phyloP scores from a whole-genome alignment of 257 asterid genomes.

The Lavandula angustifolia region DNA sequence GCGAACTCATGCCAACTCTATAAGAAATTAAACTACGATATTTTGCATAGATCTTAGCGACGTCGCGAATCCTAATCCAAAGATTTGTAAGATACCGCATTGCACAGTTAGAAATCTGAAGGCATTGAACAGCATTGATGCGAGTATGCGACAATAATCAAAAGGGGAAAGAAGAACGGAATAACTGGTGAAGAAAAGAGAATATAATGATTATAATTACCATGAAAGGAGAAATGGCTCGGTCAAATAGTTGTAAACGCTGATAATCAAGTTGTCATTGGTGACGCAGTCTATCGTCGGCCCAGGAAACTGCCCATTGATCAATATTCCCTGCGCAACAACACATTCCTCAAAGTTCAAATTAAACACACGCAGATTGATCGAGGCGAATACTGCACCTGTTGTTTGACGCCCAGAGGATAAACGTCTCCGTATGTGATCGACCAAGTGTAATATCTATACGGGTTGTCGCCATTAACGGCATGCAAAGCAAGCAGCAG shows the following conservation, averaged over 20 bases:
- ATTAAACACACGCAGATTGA: conserved; percentile 5
- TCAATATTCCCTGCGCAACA: conserved; percentile 81
- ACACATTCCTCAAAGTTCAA: background rate
- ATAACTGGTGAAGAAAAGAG: conserved; percentile 4
- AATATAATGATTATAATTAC: conserved; percentile 37
- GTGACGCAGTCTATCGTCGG: conserved; percentile 93
- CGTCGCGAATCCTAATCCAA: conserved; percentile 3
- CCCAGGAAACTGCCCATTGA: conserved; percentile 95
- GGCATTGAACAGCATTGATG: conserved; percentile 23
- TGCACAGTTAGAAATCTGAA: conserved; percentile 15
- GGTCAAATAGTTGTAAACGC: conserved; percentile 71
- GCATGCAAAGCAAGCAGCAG: conserved; percentile 35
- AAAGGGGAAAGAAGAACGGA: background rate
- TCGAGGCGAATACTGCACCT: conserved; percentile 40
- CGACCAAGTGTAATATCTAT: conserved; percentile 78
- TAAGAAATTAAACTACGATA: background rate
- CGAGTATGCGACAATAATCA: too few relatives aligned
- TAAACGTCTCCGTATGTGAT: conserved; percentile 76
- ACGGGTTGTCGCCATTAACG: conserved; percentile 77
- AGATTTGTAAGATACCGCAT: conserved; percentile 31
- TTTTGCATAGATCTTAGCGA: conserved; percentile 26
- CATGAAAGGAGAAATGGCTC: conserved; percentile 97
- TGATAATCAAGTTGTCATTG: conserved; percentile 90
- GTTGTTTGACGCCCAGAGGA: conserved; percentile 84
- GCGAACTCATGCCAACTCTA: background rate